These are phyloP conservation scores for Exophiala sp. DNA, from an alignment of 2,329 filamentous ascomycete species.

Conservation along the genomic window DNA sequence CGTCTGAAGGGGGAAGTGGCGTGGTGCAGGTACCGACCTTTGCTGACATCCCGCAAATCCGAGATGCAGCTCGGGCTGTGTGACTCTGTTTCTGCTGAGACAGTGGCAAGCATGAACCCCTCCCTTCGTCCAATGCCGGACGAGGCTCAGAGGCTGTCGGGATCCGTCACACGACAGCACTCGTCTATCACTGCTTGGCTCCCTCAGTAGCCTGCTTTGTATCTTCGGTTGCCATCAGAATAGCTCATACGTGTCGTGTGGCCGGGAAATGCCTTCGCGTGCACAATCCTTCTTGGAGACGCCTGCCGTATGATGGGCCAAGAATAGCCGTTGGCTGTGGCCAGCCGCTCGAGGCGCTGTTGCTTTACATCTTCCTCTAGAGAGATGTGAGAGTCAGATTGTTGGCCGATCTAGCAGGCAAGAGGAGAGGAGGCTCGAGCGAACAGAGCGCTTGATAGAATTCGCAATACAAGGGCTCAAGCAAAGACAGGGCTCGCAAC, in stretches of 20 bases:
- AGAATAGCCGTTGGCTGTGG: neutral
- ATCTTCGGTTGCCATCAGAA: too few species aligned
- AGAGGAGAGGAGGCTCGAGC: too few species aligned
- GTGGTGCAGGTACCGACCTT: neutral
- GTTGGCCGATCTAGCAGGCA: neutral
- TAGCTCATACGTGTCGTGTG: too few species aligned
- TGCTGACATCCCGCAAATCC: conserved; percentile 8
- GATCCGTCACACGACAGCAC: neutral
- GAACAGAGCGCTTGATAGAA: neutral
- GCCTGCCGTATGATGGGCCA: too few species aligned
- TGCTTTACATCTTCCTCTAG: conserved; percentile 11
- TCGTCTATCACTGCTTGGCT: too few species aligned
- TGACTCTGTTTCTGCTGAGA: neutral
- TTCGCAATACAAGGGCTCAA: neutral
- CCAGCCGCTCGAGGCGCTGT: neutral
- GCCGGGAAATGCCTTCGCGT: too few species aligned
- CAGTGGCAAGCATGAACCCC: neutral
- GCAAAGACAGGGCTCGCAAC: neutral
- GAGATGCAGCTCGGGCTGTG: conserved; percentile 10
- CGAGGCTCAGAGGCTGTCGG: neutral
- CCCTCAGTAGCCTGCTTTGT: too few species aligned
- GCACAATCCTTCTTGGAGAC: too few species aligned
- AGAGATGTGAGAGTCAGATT: neutral
- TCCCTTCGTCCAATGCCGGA: neutral
- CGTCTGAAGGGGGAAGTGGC: neutral